Base-by-base conservation (phyloP, 352 stramenopile species). In the Pythium scleroteichum region DNA sequence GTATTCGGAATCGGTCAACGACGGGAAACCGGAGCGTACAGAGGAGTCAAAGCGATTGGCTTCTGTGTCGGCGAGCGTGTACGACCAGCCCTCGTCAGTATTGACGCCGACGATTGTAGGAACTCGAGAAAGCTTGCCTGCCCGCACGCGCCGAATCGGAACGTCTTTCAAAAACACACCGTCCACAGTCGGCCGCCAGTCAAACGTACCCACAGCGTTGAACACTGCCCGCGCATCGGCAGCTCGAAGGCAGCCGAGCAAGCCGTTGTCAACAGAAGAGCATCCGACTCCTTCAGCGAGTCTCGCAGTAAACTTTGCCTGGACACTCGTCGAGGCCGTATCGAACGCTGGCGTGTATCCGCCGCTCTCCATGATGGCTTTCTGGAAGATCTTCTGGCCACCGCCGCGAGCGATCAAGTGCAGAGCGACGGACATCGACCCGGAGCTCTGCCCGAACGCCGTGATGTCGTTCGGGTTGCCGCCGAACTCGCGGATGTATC, bases 401-500 rank as follows among this genome's bases (percentile, higher is more conserved):
- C 60, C 60, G 10, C 53, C 52, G 5, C 53, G 51, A 4, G 60
- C 57, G 24, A 67, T 17, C 44, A 67, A 20, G 44, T 67, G 60
- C 14, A 44, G n/a, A 3, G 39, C 33, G 3, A 67, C 17, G 1
- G 46, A 52, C 19, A 44, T 42, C 1, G 52, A 27, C 0, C 60
- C 60, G 9, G 45, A 52, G n/a, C 60, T 67, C 35, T 67, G 51
- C 2, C 69, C 69, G 4, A 71, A 20, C 1, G 65, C 69, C 2
- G 69, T 76, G 2, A 76, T 55, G 23, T 77, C 66, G 50, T 68
- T 22, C 23, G 69, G 59, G 62, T 81, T 64, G n/a, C 73, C 73
- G 4, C 73, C 73, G 29, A 76, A 81, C 14, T 66, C 62, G 33
- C 14, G 14, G 45, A 80, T 80, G 61, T 80, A 72, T 47, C 67